Percentiles rank a stretch among this genome's conserved stretches.
Evolutionary conservation across 2,329 filamentous ascomycete species (phyloP).

Genomic region (Stemphylium vesicarium): DNA sequence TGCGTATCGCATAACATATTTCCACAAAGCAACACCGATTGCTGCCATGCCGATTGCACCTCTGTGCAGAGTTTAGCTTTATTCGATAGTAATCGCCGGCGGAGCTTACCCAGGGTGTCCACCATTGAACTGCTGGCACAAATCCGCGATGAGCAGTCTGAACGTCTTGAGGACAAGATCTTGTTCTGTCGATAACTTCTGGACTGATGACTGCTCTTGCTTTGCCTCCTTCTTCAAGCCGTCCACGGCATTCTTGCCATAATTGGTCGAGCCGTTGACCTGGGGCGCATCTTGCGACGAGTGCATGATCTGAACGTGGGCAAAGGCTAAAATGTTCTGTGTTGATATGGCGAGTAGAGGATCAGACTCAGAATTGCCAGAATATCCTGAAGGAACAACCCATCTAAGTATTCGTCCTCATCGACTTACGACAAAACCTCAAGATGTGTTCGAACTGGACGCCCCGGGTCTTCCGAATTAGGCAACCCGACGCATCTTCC

Average conservation of each 20-base stretch:
- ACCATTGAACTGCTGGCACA: slow-evolving; percentile 73
- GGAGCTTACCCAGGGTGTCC: slow-evolving; percentile 65
- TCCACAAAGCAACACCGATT: slow-evolving; percentile 67
- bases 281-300: slow-evolving; percentile 20
- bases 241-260: slow-evolving; percentile 8
- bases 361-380: background rate
- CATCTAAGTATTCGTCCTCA: background rate
- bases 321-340: background rate
- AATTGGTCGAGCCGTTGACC: slow-evolving; percentile 16
- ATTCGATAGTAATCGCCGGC: background rate
- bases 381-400: background rate
- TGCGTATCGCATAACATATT: slow-evolving; percentile 67
- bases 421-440: background rate
- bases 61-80: background rate
- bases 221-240: slow-evolving; percentile 11
- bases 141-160: slow-evolving; percentile 56
- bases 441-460: background rate
- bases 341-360: background rate
- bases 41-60: slow-evolving; percentile 64
- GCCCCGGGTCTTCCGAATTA: slow-evolving; percentile 1
- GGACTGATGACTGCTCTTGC: slow-evolving; percentile 47
- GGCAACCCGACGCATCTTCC: slow-evolving; percentile 12
- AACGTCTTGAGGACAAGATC: slow-evolving; percentile 21
- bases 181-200: slow-evolving; percentile 15
- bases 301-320: slow-evolving; percentile 20